These are phyloP conservation scores for Aureobasidium musti DNA, from an alignment of 2,329 filamentous ascomycete genomes.

Conservation along the genomic window DNA sequence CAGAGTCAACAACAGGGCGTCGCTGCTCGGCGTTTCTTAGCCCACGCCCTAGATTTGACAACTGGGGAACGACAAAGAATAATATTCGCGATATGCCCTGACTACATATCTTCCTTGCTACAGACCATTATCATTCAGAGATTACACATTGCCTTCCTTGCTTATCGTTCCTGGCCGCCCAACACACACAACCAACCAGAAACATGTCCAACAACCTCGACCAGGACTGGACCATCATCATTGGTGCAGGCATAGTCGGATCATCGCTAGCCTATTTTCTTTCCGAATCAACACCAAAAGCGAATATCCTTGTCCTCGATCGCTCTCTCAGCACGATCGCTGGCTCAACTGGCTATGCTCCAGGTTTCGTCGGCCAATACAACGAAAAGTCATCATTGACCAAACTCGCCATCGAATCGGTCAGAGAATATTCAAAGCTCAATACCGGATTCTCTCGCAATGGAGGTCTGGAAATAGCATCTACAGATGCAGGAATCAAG, in stretches of 20 bases:
- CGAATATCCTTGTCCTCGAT: slow-evolving; percentile 30
- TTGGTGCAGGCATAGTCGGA: slow-evolving; percentile 43
- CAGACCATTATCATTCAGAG: no score
- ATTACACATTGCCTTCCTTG: no score
- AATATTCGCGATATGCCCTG: no score
- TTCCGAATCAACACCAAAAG: slow-evolving; percentile 32
- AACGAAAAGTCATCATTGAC: slow-evolving; percentile 42
- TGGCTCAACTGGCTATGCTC: slow-evolving; percentile 43
- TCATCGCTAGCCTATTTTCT: slow-evolving; percentile 42
- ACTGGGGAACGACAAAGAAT: no score
- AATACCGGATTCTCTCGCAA: slow-evolving; percentile 18
- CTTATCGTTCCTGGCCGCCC: no score
- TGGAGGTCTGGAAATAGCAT: slow-evolving; percentile 28
- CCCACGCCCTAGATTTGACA: no score
- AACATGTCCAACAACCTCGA: not conserved
- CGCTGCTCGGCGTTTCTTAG: no score
- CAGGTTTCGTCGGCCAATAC: slow-evolving; percentile 43
- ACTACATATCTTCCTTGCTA: no score
- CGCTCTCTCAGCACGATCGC: slow-evolving; percentile 36
- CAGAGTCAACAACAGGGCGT: no score
- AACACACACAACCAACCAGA: not conserved
- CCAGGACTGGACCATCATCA: slow-evolving; percentile 16
- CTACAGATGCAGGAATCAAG: slow-evolving; percentile 18
- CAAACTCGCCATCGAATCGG: slow-evolving; percentile 37
- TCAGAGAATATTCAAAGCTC: slow-evolving; percentile 25